Percentiles rank a stretch among this genome's conserved stretches.
phyloP scores from a whole-genome alignment of 148 eudicot genomes.

The Chenopodium quinoa region DNA sequence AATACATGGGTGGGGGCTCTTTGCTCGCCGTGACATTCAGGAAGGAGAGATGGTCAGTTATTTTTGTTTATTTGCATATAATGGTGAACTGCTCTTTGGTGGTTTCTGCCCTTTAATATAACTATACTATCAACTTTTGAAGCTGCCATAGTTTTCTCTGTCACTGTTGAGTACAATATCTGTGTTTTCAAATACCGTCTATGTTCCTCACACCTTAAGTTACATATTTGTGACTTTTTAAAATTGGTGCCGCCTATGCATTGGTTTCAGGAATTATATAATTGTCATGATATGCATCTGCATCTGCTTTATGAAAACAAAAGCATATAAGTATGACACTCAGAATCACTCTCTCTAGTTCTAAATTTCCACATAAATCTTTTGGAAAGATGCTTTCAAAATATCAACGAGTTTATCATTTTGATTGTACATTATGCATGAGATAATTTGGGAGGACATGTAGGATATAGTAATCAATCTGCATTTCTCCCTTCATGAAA shows the following conservation, averaged over 20 bases:
- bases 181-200: not conserved
- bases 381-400: not conserved
- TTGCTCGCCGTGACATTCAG: slow-evolving; percentile 83
- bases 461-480: not conserved
- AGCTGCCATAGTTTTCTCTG: not conserved
- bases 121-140: not conserved
- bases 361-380: not conserved
- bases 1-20: slow-evolving; percentile 98
- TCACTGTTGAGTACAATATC: not conserved
- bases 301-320: not conserved
- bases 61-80: slow-evolving; percentile 11
- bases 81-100: not conserved
- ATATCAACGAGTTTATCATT: not conserved
- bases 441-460: not conserved
- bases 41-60: slow-evolving; percentile 95
- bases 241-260: not conserved
- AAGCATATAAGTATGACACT: not conserved
- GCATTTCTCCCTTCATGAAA: not conserved
- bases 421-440: not conserved
- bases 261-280: not conserved
- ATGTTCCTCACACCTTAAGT: not conserved
- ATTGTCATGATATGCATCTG: not conserved
- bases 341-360: not conserved
- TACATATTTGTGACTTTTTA: not conserved
- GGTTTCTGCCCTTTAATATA: not conserved